Evolutionary conservation across 225 moss, liverwort and hornwort genomes (phyloP).

Genomic region (Physcomitrium patens): DNA sequence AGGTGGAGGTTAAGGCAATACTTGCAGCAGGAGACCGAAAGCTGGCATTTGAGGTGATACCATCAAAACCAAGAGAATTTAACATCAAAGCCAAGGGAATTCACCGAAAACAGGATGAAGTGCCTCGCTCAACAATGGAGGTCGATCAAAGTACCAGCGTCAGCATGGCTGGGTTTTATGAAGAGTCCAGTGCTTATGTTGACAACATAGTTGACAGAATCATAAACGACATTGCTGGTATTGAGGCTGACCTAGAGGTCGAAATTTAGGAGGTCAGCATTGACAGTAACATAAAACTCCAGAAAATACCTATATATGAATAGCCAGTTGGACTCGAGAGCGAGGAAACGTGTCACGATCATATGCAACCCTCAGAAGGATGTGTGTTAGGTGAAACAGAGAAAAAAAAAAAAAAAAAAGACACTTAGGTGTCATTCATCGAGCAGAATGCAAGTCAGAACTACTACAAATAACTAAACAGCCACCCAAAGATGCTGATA

Average conservation of each 20-base stretch:
- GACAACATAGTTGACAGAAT: slow-evolving; percentile 34
- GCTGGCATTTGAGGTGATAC: background rate
- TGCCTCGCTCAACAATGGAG: slow-evolving; percentile 4
- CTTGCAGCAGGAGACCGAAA: background rate
- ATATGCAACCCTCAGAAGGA: background rate
- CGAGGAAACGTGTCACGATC: background rate
- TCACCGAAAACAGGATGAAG: slow-evolving; percentile 15
- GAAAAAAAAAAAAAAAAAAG: no score
- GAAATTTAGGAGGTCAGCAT: background rate
- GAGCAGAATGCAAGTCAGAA: no score
- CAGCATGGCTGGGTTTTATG: background rate
- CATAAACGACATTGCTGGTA: slow-evolving; percentile 38
- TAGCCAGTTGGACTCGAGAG: background rate
- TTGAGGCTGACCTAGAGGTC: slow-evolving; percentile 20
- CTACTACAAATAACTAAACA: no score
- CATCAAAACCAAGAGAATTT: slow-evolving; percentile 3
- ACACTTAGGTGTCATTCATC: no score
- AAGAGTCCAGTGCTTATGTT: slow-evolving; percentile 4
- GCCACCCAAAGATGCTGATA: no score
- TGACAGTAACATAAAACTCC: background rate
- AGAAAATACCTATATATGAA: background rate
- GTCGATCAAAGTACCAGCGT: slow-evolving; percentile 14
- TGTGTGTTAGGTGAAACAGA: background rate
- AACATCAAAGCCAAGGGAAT: slow-evolving; percentile 20
- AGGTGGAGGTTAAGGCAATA: background rate